Base-by-base conservation (phyloP, 192 early-diverging fungal genomes). In the Gryganskiella cystojenkinii region DNA sequence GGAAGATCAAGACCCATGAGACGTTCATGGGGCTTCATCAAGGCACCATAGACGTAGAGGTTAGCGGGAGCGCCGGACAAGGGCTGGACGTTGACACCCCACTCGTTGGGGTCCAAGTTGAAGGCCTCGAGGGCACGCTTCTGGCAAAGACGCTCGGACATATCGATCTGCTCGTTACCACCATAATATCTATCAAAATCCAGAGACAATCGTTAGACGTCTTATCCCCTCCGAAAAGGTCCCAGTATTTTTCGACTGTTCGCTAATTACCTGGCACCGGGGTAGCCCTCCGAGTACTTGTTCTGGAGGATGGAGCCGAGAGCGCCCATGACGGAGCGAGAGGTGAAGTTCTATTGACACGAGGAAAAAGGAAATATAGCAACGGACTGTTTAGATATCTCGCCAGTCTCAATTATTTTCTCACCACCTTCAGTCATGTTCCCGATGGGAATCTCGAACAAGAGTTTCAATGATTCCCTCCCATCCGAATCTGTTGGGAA, bases 221-320 rank as follows among this genome's bases (percentile, higher is more conserved):
- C 35, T 19, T 22, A 34, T 17, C n/a, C 11, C 30, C 27, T 31
- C 20, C 11, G 45, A 14, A 46, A 5, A n/a, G 20, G 3, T 54
- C 8, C 9, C 35, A 4, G 14, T 22, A n/a, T 8, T 17, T 34
- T 63, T 33, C 45, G 14, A 33, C 17, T 44, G 10, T 13, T 40
- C 28, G 19, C 4, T 50, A 27, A 45, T 59, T 80, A 88, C 80
- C 96, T 92, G 24, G 96, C 95, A 31, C 93, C 92, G 10, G 95
- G 94, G 87, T 99, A 98, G 35, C 96, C 97, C 84, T 98, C 97
- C 25, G 95, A 97, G 87, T 99, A 99, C 86, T 99, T 99, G 92
- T 99, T 99, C 83, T 98, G 96, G 92, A 99, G 95, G 35, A 97
- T 90, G 11, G 96, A 98, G 25, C 98, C 98, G 52, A 99, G 88